These are phyloP conservation scores for Fragaria ananassa DNA, from an alignment of 306 rosid genomes.

Conservation along the genomic window DNA sequence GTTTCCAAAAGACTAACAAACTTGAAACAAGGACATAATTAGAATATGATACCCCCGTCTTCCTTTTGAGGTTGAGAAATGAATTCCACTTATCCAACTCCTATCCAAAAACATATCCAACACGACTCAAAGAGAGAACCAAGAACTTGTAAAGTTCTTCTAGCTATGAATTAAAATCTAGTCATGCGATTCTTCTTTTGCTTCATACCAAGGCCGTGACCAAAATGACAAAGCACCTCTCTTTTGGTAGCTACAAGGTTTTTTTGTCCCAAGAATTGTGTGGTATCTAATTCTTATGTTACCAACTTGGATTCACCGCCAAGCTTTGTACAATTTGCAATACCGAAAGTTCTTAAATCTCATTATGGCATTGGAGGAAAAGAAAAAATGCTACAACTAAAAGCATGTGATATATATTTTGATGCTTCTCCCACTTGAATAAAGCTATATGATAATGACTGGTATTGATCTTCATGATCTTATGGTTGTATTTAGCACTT, in stretches of 20 bases:
- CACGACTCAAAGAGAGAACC: neutral
- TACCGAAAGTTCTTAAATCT: slow-evolving; percentile 31
- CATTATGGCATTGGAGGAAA: slow-evolving; percentile 23
- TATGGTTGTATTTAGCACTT: neutral
- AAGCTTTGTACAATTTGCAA: slow-evolving; percentile 18
- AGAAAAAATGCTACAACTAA: slow-evolving; percentile 3
- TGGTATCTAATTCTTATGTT: slow-evolving; percentile 23
- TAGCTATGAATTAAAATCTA: slow-evolving; percentile 15
- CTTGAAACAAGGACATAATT: neutral
- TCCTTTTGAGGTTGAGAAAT: slow-evolving; percentile 14
- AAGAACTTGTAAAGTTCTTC: neutral
- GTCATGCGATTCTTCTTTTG: slow-evolving; percentile 42
- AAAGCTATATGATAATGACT: slow-evolving; percentile 22
- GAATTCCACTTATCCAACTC: slow-evolving; percentile 32
- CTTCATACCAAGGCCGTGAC: slow-evolving; percentile 41
- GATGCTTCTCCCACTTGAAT: slow-evolving; percentile 34
- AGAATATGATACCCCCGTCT: slow-evolving; percentile 12
- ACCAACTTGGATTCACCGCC: slow-evolving; percentile 24
- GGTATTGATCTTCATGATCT: neutral
- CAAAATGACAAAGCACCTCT: slow-evolving; percentile 16
- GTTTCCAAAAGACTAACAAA: neutral
- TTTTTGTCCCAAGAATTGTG: slow-evolving; percentile 12
- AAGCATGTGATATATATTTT: slow-evolving; percentile 37
- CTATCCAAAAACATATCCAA: slow-evolving; percentile 43
- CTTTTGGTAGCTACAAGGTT: slow-evolving; percentile 6